Conservation (phyloP, 1,139 yeast genomes). For the Blastobotrys proliferans region DNA sequence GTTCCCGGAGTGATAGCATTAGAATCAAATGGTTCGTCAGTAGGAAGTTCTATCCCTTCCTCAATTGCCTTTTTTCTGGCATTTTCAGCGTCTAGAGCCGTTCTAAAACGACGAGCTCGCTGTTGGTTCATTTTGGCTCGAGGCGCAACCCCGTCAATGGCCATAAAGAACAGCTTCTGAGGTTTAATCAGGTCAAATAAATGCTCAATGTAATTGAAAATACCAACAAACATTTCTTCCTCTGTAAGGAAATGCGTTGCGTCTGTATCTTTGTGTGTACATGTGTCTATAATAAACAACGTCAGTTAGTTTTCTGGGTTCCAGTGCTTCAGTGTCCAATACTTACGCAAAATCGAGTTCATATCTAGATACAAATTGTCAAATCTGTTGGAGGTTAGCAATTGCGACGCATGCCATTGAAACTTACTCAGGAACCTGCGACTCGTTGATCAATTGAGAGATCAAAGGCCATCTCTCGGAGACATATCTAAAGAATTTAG, state of each 20-base stretch:
- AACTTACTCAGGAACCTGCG: conserved; percentile 72
- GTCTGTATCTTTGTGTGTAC: conserved; percentile 67
- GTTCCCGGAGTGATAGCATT: conserved; percentile 98
- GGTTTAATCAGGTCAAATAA: conserved; percentile 85
- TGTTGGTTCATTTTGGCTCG: conserved; percentile 99
- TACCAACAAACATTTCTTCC: conserved; percentile 89
- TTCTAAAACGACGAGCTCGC: conserved; percentile 91
- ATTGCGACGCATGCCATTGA: neutral
- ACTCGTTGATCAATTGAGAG: conserved; percentile 79
- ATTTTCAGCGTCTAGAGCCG: conserved; percentile 86
- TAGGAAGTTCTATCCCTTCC: conserved; percentile 56
- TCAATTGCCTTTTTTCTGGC: conserved; percentile 42
- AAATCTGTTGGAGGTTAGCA: conserved; percentile 41
- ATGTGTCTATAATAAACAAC: conserved; percentile 19
- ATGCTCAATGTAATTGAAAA: conserved; percentile 92
- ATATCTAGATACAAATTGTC: conserved; percentile 93
- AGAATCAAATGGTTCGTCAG: conserved; percentile 62
- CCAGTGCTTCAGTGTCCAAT: neutral
- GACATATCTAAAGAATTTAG: conserved; percentile 92
- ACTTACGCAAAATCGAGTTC: conserved; percentile 80
- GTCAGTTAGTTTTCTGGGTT: neutral
- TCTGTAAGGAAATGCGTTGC: conserved; percentile 53
- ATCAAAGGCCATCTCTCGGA: conserved; percentile 99
- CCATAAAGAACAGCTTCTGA: conserved; percentile 85
- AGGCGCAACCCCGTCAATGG: conserved; percentile 99